Conservation (phyloP, 2,329 filamentous ascomycete species). For the Ophiostoma sp. region DNA sequence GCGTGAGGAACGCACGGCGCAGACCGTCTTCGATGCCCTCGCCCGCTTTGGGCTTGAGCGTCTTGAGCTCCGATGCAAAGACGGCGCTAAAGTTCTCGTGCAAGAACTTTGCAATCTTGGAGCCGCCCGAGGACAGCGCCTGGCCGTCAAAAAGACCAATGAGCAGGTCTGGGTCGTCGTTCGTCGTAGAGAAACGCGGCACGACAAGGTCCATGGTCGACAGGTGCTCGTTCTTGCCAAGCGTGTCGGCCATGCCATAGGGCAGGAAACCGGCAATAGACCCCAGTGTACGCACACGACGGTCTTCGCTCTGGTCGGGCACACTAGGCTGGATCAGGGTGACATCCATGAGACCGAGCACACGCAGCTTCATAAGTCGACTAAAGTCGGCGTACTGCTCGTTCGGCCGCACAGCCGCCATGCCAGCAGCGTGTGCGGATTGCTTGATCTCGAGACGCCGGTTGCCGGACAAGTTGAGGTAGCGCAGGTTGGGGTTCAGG, state of each 20-base stretch:
- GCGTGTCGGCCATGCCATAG: conserved; percentile 95
- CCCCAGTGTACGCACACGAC: conserved; percentile 94
- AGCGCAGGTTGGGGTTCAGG: conserved; percentile 89
- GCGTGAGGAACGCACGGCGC: conserved; percentile 73
- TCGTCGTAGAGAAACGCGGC: conserved; percentile 78
- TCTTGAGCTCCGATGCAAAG: conserved; percentile 76
- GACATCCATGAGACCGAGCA: conserved; percentile 95
- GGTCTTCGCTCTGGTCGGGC: conserved; percentile 90
- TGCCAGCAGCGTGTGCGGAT: conserved; percentile 49
- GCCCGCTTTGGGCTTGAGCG: conserved; percentile 58
- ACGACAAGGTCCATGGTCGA: conserved; percentile 95
- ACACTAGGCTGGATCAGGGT: conserved; percentile 90
- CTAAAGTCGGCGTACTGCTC: conserved; percentile 85
- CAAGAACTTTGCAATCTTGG: conserved; percentile 91
- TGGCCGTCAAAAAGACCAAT: conserved; percentile 96
- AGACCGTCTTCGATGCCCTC: conserved; percentile 81
- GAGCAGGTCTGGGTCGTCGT: conserved; percentile 71
- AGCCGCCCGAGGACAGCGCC: conserved; percentile 79
- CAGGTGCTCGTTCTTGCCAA: conserved; percentile 88
- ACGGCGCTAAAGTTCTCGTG: conserved; percentile 91
- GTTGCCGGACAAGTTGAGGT: conserved; percentile 94
- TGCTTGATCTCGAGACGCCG: conserved; percentile 88
- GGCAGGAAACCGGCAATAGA: conserved; percentile 83
- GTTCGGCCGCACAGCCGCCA: conserved; percentile 45
- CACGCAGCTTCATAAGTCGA: conserved; percentile 72